Conservation (phyloP, 2,329 filamentous ascomycete species). For the Chaetomium sp. region DNA sequence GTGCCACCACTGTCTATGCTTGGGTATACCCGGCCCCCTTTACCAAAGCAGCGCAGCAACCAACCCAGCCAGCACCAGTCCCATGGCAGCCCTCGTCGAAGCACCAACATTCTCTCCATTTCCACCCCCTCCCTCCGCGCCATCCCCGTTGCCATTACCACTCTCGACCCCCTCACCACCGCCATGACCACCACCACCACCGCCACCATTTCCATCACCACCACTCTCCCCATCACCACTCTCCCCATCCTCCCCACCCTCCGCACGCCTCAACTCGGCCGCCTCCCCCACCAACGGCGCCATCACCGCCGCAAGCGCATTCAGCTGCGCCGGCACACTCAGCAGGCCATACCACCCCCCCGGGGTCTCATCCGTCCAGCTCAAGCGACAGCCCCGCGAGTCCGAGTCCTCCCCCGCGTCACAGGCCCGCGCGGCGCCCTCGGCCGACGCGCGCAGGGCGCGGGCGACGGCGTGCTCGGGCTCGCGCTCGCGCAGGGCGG, state of each 20-base stretch:
- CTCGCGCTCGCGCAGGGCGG: slow-evolving; percentile 49
- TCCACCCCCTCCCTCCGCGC: not conserved
- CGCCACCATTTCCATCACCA: not conserved
- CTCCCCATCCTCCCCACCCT: not conserved
- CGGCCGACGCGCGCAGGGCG: slow-evolving; percentile 58
- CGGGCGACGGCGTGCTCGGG: slow-evolving; percentile 52
- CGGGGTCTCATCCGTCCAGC: slow-evolving; percentile 44
- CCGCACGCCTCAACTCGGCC: not conserved
- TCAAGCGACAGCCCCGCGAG: slow-evolving; percentile 59
- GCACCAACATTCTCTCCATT: slow-evolving; percentile 13
- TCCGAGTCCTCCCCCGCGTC: slow-evolving; percentile 51
- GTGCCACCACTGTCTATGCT: not conserved
- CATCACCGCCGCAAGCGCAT: slow-evolving; percentile 51
- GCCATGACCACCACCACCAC: not conserved
- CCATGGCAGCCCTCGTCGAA: slow-evolving; percentile 4
- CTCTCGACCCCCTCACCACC: not conserved
- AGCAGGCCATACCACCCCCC: slow-evolving; percentile 39
- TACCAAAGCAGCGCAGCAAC: slow-evolving; percentile 12
- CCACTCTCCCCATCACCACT: not conserved
- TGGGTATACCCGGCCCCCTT: not conserved
- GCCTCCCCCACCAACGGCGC: slow-evolving; percentile 37
- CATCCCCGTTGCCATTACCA: not conserved
- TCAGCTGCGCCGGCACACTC: slow-evolving; percentile 55
- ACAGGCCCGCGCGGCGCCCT: slow-evolving; percentile 63
- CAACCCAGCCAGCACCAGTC: slow-evolving; percentile 19